Percentiles rank a stretch among this genome's conserved stretches.
Evolutionary conservation across 2,329 filamentous ascomycete species (phyloP).

Genomic region (Penicillium sp.): DNA sequence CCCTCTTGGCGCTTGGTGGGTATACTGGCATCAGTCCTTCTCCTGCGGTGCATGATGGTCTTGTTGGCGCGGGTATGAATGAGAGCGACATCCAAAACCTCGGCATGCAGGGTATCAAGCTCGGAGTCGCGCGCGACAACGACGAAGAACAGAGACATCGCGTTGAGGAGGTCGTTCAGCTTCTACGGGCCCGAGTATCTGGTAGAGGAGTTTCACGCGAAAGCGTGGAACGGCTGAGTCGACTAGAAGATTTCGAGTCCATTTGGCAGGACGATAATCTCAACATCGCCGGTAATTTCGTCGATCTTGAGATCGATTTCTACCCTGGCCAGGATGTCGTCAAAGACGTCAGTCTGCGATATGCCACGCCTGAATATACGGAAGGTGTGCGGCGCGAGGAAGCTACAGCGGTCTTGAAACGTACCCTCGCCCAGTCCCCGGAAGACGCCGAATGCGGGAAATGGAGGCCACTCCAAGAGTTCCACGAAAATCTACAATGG

Average conservation of each 20-base stretch:
- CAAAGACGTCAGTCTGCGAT: constrained; percentile 44
- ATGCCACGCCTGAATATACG: constrained; percentile 41
- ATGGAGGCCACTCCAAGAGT: constrained; percentile 41
- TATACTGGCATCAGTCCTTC: constrained; percentile 43
- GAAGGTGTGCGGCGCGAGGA: constrained; percentile 44
- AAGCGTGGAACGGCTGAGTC: constrained; percentile 42
- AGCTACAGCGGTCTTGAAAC: constrained; percentile 44
- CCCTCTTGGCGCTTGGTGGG: constrained; percentile 44
- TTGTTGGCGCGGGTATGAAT: constrained; percentile 38
- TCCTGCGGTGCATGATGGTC: constrained; percentile 37
- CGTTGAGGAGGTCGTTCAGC: constrained; percentile 42
- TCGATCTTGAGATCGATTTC: constrained; percentile 49
- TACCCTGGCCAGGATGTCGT: constrained; percentile 41
- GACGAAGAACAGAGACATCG: constrained; percentile 43
- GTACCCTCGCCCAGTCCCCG: constrained; percentile 36
- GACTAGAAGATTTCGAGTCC: constrained; percentile 46
- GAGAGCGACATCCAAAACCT: constrained; percentile 41
- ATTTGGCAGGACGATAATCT: constrained; percentile 49
- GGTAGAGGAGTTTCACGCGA: constrained; percentile 46
- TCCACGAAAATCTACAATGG: constrained; percentile 45
- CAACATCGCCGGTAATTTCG: constrained; percentile 47
- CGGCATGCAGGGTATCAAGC: constrained; percentile 40
- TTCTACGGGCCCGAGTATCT: constrained; percentile 40
- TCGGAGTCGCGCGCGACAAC: constrained; percentile 37
- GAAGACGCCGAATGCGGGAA: constrained; percentile 31